Conservation (phyloP, 2,329 filamentous ascomycete species). For the Pseudopithomyces maydicus region DNA sequence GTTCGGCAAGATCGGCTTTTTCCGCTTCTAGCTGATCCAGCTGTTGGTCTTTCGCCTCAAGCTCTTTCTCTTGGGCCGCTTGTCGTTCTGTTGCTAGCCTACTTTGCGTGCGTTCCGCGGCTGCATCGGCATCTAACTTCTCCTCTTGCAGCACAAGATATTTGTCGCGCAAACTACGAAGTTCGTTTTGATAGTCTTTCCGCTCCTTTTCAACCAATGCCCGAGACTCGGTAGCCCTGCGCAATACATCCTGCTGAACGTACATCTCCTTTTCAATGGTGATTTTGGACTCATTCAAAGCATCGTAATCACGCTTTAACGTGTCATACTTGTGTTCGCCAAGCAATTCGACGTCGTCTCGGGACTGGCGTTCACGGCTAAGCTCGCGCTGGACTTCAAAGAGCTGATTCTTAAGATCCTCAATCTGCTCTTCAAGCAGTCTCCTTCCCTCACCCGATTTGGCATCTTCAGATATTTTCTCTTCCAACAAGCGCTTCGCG, state of each 20-base stretch:
- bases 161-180: constrained; percentile 79
- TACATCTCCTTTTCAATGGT: constrained; percentile 98
- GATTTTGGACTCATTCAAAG: constrained; percentile 91
- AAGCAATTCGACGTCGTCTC: constrained; percentile 90
- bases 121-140: constrained; percentile 78
- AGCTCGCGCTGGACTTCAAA: constrained; percentile 86
- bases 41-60: constrained; percentile 77
- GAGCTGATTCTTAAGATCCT: constrained; percentile 83
- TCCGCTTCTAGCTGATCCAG: constrained; percentile 81
- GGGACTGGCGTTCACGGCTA: constrained; percentile 87
- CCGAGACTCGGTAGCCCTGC: constrained; percentile 82
- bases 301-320: constrained; percentile 82
- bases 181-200: constrained; percentile 85
- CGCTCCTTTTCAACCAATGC: constrained; percentile 82
- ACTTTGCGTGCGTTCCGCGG: constrained; percentile 79
- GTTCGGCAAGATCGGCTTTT: constrained; percentile 72
- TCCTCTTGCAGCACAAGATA: constrained; percentile 87
- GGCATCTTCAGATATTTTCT: constrained; percentile 86
- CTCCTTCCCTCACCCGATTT: constrained; percentile 80
- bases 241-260: constrained; percentile 87
- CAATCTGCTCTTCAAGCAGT: constrained; percentile 84
- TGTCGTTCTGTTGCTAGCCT: constrained; percentile 81
- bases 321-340: constrained; percentile 85
- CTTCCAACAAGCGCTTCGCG: constrained; percentile 82
- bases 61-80: constrained; percentile 74